phyloP scores from a whole-genome alignment of 2,329 filamentous ascomycete species.

The Cytospora piceae region DNA sequence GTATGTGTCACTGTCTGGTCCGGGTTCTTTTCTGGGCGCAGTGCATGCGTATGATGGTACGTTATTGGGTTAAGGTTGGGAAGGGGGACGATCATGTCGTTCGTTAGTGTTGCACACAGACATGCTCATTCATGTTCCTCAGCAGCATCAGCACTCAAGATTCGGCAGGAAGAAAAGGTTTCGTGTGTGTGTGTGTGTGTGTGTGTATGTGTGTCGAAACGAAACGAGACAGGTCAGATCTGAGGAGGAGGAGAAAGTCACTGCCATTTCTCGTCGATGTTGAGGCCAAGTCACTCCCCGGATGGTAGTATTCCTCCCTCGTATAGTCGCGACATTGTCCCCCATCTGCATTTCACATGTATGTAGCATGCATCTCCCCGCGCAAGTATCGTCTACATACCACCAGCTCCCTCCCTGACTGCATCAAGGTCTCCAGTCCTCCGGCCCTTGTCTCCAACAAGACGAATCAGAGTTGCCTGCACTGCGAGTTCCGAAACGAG shows the following conservation, averaged over 20 bases:
- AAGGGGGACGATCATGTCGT: slow-evolving; percentile 12
- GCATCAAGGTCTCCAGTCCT: not conserved
- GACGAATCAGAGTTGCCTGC: not conserved
- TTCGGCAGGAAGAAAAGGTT: not conserved
- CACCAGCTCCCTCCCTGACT: not conserved
- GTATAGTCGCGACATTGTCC: not conserved
- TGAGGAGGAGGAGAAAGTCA: slow-evolving; percentile 11
- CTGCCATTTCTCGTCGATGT: slow-evolving; percentile 10
- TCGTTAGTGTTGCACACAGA: not conserved
- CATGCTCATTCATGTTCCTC: slow-evolving; percentile 1
- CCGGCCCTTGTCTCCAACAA: slow-evolving; percentile 4
- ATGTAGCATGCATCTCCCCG: not conserved
- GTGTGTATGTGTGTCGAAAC: not conserved
- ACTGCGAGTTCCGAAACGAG: not conserved
- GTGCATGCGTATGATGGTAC: slow-evolving; percentile 12
- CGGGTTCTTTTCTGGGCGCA: not conserved
- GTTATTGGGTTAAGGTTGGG: not conserved
- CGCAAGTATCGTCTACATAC: slow-evolving; percentile 5
- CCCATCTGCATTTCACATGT: not conserved
- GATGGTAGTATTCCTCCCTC: not conserved
- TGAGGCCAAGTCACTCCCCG: slow-evolving; percentile 6
- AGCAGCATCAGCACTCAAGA: slow-evolving; percentile 10
- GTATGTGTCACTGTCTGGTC: slow-evolving; percentile 12
- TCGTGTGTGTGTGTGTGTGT: not conserved
- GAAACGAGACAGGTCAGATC: not conserved